A percentile compares a stretch with the other conserved stretches of the same genome.
Conservation (phyloP, 805 yeast genomes). For the Maudiozyma barnettii region DNA sequence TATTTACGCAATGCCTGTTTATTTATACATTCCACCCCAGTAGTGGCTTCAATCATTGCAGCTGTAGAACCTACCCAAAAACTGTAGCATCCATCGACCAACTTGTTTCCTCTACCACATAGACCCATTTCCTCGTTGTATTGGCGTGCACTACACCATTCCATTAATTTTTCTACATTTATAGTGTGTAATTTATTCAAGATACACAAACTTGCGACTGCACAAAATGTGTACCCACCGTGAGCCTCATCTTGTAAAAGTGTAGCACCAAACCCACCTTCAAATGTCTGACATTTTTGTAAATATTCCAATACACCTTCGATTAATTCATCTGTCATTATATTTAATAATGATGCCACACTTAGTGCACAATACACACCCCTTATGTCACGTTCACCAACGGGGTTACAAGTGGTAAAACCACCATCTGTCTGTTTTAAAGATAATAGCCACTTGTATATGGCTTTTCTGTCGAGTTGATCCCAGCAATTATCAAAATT, state of each 20-base stretch:
- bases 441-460: slow-evolving; percentile 54
- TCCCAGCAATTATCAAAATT: slow-evolving; percentile 35
- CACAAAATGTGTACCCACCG: slow-evolving; percentile 95
- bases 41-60: slow-evolving; percentile 32
- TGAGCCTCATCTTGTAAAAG: slow-evolving; percentile 81
- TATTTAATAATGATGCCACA: slow-evolving; percentile 54
- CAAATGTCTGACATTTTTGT: slow-evolving; percentile 69
- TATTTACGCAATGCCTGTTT: slow-evolving; percentile 55
- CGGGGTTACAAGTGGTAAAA: slow-evolving; percentile 33
- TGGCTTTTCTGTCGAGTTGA: slow-evolving; percentile 35
- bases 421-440: slow-evolving; percentile 67
- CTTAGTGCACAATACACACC: slow-evolving; percentile 82
- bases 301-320: slow-evolving; percentile 53
- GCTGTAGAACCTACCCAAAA: slow-evolving; percentile 93
- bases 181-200: slow-evolving; percentile 35
- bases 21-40: slow-evolving; percentile 32
- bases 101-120: slow-evolving; percentile 81
- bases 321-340: slow-evolving; percentile 51
- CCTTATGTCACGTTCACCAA: slow-evolving; percentile 79
- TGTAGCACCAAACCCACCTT: slow-evolving; percentile 89
- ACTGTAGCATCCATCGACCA: slow-evolving; percentile 93
- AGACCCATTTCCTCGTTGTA: slow-evolving; percentile 72
- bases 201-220: slow-evolving; percentile 52
- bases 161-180: slow-evolving; percentile 40
- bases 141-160: slow-evolving; percentile 72